Percentiles rank a stretch among this genome's conserved stretches.
phyloP scores from a whole-genome alignment of 2,329 filamentous ascomycete species.

The Xylaria sp. region DNA sequence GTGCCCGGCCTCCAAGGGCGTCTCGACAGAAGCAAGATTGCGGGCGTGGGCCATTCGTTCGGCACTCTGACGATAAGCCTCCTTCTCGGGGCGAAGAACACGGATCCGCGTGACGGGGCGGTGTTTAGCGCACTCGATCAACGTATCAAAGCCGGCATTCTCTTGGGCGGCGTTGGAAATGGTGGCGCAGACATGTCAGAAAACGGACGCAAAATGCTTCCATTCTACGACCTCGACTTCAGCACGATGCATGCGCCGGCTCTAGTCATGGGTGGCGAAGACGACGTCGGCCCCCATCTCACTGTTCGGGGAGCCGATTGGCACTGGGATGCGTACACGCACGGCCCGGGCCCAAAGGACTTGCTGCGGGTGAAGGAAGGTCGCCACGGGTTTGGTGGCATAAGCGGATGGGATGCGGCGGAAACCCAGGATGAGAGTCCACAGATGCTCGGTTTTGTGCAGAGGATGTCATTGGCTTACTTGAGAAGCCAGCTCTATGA shows the following conservation, averaged over 20 bases:
- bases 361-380: slow-evolving; percentile 48
- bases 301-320: slow-evolving; percentile 51
- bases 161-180: slow-evolving; percentile 49
- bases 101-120: slow-evolving; percentile 46
- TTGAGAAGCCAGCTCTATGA: slow-evolving; percentile 51
- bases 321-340: slow-evolving; percentile 52
- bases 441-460: slow-evolving; percentile 49
- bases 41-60: slow-evolving; percentile 53
- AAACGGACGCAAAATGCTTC: slow-evolving; percentile 44
- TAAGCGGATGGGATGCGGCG: slow-evolving; percentile 51
- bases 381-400: slow-evolving; percentile 52
- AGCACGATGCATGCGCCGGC: slow-evolving; percentile 49
- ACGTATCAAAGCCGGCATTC: slow-evolving; percentile 52
- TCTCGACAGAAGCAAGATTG: slow-evolving; percentile 49
- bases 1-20: slow-evolving; percentile 49
- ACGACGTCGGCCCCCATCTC: slow-evolving; percentile 49
- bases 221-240: slow-evolving; percentile 50
- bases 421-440: slow-evolving; percentile 51
- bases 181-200: slow-evolving; percentile 47
- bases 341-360: slow-evolving; percentile 49
- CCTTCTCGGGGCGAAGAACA: slow-evolving; percentile 51
- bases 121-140: slow-evolving; percentile 40
- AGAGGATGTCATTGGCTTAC: slow-evolving; percentile 53
- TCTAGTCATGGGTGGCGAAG: slow-evolving; percentile 53
- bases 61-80: slow-evolving; percentile 50